phyloP scores from a whole-genome alignment of 495 filamentous ascomycete species.

The Podospora appendiculata region DNA sequence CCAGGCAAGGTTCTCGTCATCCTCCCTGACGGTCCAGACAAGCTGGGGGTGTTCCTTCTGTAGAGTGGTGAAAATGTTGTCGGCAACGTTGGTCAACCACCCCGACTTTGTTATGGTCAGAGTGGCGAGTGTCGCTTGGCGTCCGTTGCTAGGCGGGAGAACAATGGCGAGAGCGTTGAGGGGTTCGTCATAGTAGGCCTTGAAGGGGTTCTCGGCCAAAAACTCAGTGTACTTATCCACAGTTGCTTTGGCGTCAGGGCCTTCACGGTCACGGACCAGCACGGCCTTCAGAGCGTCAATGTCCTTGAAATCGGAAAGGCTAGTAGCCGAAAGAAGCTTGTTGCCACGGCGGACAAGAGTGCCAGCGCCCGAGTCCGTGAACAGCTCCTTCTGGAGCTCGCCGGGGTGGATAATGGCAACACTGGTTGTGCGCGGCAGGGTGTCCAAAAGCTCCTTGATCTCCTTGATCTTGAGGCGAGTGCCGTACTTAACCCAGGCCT shows the following conservation, averaged over 20 bases:
- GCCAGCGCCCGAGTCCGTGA: slow-evolving; percentile 92
- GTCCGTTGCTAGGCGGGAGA: slow-evolving; percentile 53
- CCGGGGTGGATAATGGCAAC: slow-evolving; percentile 96
- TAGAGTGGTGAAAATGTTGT: slow-evolving; percentile 90
- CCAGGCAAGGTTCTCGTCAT: slow-evolving; percentile 97
- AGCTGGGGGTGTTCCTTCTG: slow-evolving; percentile 89
- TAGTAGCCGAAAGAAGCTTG: slow-evolving; percentile 72
- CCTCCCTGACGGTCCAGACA: slow-evolving; percentile 93
- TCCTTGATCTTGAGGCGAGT: slow-evolving; percentile 98
- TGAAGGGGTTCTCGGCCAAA: slow-evolving; percentile 70
- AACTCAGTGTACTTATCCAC: slow-evolving; percentile 82
- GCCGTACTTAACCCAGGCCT: slow-evolving; percentile 94
- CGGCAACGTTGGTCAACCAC: slow-evolving; percentile 94
- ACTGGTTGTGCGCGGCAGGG: slow-evolving; percentile 83
- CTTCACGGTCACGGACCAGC: slow-evolving; percentile 77
- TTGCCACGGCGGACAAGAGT: slow-evolving; percentile 91
- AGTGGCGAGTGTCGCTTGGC: slow-evolving; percentile 74
- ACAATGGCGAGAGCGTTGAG: slow-evolving; percentile 96
- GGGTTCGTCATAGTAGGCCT: slow-evolving; percentile 91
- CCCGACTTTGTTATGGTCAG: slow-evolving; percentile 93
- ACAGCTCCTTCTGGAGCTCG: slow-evolving; percentile 90
- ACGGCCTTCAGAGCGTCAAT: slow-evolving; percentile 70
- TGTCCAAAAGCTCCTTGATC: slow-evolving; percentile 86
- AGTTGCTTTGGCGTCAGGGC: slow-evolving; percentile 71
- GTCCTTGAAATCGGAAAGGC: slow-evolving; percentile 73